Evolutionary conservation across 2,329 filamentous ascomycete genomes (phyloP).

Genomic region (Fusarium proliferatum): DNA sequence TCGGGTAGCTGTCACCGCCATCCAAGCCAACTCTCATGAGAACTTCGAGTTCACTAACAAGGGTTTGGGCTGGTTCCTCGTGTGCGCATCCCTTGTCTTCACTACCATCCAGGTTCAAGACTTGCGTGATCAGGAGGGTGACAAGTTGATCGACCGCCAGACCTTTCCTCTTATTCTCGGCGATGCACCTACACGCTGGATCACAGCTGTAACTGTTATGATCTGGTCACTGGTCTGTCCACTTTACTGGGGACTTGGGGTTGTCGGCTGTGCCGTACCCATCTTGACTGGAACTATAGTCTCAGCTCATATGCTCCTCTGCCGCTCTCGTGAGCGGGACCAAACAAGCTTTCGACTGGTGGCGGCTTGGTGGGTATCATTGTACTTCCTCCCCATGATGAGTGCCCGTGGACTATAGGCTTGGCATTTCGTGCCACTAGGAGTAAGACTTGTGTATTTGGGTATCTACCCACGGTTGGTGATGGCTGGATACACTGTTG

Average conservation of each 20-base stretch:
- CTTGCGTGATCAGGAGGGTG: constrained; percentile 41
- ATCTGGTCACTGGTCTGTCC: constrained; percentile 37
- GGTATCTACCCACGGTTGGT: accelerated
- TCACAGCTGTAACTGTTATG: constrained; percentile 23
- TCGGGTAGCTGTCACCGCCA: constrained; percentile 18
- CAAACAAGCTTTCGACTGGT: constrained; percentile 32
- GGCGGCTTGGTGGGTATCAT: constrained; percentile 32
- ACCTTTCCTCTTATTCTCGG: constrained; percentile 41
- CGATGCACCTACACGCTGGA: constrained; percentile 35
- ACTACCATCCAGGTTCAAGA: constrained; percentile 44
- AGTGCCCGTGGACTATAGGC: constrained; percentile 7
- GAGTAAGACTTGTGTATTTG: not conserved
- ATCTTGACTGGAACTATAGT: constrained; percentile 8
- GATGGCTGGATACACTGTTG: accelerated
- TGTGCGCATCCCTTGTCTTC: constrained; percentile 36
- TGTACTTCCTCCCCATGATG: constrained; percentile 36
- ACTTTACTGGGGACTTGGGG: constrained; percentile 26
- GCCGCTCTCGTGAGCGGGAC: constrained; percentile 13
- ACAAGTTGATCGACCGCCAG: constrained; percentile 36
- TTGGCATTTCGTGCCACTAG: not conserved
- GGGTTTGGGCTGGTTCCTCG: constrained; percentile 31
- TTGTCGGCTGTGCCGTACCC: constrained; percentile 6
- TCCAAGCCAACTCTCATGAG: not conserved
- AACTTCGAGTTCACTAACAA: constrained; percentile 28
- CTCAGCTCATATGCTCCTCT: constrained; percentile 30